Base-by-base conservation (phyloP, 1,284 basidiomycete species). In the Schizophyllum amplum region DNA sequence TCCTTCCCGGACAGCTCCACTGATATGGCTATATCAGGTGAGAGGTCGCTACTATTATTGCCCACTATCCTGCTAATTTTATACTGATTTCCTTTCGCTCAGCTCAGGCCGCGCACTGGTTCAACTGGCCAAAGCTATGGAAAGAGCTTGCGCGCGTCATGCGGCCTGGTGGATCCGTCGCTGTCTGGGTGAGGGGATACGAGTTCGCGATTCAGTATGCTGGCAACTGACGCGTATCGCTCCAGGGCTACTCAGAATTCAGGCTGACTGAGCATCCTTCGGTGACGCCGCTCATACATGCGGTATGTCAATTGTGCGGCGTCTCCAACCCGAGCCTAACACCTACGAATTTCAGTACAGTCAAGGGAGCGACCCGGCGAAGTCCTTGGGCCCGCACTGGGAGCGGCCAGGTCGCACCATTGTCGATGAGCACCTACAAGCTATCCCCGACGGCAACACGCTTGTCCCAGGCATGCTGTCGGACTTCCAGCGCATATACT, bases 61-160 rank as follows among this genome's bases (percentile, higher is more conserved):
- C n/a, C 25, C 6, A 6, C 21, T 15, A 52, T 61, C 6, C 55
- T 22, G n/a, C n/a, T n/a, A n/a, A n/a, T 50, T 42, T 33, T 22
- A 5, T 17, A 54, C 51, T 23, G 33, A 21, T 51, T 46, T 51
- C 24, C 22, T 27, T 21, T 47, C 25, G 3, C 24, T 4, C 55
- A 88, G 90, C 87, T 1, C 92, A 94, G 70, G 84, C 92, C 0
- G 84, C 85, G 0, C 92, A 96, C 67, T 94, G 92, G 92, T 94
- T 94, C 66, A 77, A 93, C 65, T 90, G 88, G 78, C 66, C 69
- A 3, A 79, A 75, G 59, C 75, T 87, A 5, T 94, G 92, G 88
- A 78, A 76, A 0, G 84, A 92, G 67, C 71, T 85, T 1, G 75
- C 76, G 1, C 76, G 87, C 1, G 76, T 89, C 2, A 70, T 94